These are phyloP conservation scores for Solanum dulcamara DNA, from an alignment of 257 asterid genomes.

Conservation along the genomic window DNA sequence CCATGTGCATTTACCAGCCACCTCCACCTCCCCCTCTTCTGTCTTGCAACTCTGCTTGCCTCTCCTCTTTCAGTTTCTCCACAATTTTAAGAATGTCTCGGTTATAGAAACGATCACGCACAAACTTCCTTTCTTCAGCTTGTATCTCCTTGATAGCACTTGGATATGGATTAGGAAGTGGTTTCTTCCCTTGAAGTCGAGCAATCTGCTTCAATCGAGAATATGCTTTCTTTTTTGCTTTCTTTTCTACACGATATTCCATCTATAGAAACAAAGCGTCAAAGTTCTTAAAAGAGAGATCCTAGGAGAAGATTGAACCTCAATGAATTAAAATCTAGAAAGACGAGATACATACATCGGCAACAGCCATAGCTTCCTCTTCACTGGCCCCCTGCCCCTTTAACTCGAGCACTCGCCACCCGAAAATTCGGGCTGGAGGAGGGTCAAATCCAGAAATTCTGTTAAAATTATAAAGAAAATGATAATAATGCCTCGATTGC, in stretches of 20 bases:
- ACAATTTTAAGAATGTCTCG: conserved; percentile 21
- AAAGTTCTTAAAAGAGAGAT: not conserved
- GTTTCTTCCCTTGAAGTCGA: conserved; percentile 54
- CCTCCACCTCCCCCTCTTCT: conserved; percentile 19
- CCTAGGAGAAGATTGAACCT: not conserved
- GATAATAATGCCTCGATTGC: not conserved
- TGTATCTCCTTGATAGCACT: conserved; percentile 73
- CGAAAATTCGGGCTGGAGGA: conserved; percentile 73
- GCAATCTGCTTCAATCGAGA: conserved; percentile 60
- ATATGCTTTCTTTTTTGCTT: conserved; percentile 49
- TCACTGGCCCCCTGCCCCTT: conserved; percentile 67
- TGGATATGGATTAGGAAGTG: conserved; percentile 74
- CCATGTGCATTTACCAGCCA: not conserved
- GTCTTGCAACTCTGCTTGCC: conserved; percentile 25
- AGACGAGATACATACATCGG: conserved; percentile 47
- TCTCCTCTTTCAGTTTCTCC: conserved; percentile 37
- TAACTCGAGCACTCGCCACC: conserved; percentile 76
- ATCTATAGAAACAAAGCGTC: conserved; percentile 24
- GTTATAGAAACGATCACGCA: conserved; percentile 49
- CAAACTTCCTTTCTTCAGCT: conserved; percentile 59
- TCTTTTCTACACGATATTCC: conserved; percentile 60
- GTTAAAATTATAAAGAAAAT: conserved; percentile 1
- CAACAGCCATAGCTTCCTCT: conserved; percentile 53
- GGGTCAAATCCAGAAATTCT: conserved; percentile 68
- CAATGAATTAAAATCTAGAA: not conserved